Evolutionary conservation across 2,329 filamentous ascomycete genomes (phyloP).

Genomic region (Metarhizium rileyi): DNA sequence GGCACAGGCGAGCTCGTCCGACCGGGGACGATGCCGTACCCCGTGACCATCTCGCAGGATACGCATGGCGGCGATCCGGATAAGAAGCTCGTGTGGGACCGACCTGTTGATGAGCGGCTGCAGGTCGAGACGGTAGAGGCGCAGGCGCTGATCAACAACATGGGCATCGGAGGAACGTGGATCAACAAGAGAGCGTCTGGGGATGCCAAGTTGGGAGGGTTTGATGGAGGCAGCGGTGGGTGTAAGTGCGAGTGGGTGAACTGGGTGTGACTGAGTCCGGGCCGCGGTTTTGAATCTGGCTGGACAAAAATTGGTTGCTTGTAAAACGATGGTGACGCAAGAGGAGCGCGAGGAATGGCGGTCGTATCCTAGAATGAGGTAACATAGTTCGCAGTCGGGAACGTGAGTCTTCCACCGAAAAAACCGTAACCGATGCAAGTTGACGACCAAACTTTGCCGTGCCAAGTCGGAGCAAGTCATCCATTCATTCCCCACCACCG

Average conservation of each 20-base stretch:
- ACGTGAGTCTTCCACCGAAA: too few species aligned
- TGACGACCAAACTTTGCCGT: too few species aligned
- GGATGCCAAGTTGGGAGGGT: conserved; percentile 43
- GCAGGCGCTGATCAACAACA: conserved; percentile 37
- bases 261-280: conserved; percentile 26
- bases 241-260: conserved; percentile 55
- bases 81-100: conserved; percentile 45
- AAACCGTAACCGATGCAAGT: too few species aligned
- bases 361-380: too few species aligned
- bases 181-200: conserved; percentile 40
- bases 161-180: conserved; percentile 39
- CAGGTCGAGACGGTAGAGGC: conserved; percentile 33
- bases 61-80: conserved; percentile 48
- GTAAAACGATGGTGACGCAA: background rate
- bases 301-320: background rate
- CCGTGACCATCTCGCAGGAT: conserved; percentile 50
- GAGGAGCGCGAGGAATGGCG: too few species aligned
- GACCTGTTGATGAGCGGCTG: conserved; percentile 37
- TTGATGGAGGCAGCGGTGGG: conserved; percentile 54
- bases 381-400: too few species aligned
- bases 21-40: conserved; percentile 55
- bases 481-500: too few species aligned
- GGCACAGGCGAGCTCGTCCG: conserved; percentile 23
- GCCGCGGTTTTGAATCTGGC: too few species aligned
- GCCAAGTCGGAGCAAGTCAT: too few species aligned